phyloP scores from a whole-genome alignment of 192 early-diverging fungal species.

The Coemansia sp. region DNA sequence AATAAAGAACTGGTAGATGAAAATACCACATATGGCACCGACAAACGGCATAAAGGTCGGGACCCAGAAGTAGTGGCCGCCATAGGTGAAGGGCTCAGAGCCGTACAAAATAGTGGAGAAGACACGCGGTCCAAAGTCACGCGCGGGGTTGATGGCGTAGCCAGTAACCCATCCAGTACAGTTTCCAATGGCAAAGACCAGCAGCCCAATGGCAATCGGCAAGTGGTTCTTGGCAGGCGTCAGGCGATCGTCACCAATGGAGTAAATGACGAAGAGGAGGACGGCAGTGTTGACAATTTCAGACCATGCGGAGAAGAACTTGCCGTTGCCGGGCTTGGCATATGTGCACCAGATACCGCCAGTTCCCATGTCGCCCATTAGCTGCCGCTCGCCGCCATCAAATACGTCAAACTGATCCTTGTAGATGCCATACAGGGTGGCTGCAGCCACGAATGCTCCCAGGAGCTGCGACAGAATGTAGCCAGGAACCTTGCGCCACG shows the following conservation, averaged over 20 bases:
- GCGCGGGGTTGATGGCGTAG: slow-evolving; percentile 73
- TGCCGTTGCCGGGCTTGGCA: slow-evolving; percentile 56
- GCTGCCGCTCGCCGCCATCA: slow-evolving; percentile 54
- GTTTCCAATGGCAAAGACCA: slow-evolving; percentile 61
- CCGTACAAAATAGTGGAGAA: slow-evolving; percentile 69
- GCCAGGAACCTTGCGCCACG: slow-evolving; percentile 63
- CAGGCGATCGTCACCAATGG: slow-evolving; percentile 60
- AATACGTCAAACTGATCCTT: slow-evolving; percentile 58
- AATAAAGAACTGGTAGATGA: slow-evolving; percentile 62
- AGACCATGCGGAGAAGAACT: slow-evolving; percentile 56
- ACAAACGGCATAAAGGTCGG: slow-evolving; percentile 66
- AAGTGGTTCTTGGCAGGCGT: slow-evolving; percentile 56
- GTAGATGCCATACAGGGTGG: slow-evolving; percentile 65
- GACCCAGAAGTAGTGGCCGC: slow-evolving; percentile 69
- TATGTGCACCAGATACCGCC: slow-evolving; percentile 68
- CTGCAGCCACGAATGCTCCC: slow-evolving; percentile 70
- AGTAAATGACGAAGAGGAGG: slow-evolving; percentile 62
- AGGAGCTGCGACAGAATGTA: slow-evolving; percentile 66
- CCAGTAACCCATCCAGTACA: slow-evolving; percentile 66
- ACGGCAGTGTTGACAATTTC: slow-evolving; percentile 70
- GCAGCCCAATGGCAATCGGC: slow-evolving; percentile 61
- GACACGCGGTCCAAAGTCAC: slow-evolving; percentile 78
- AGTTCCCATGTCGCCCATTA: slow-evolving; percentile 54
- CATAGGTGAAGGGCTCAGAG: slow-evolving; percentile 61
- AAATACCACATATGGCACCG: slow-evolving; percentile 61